phyloP scores from a whole-genome alignment of 768 basidiomycete genomes.

The Termitomyces sp. region DNA sequence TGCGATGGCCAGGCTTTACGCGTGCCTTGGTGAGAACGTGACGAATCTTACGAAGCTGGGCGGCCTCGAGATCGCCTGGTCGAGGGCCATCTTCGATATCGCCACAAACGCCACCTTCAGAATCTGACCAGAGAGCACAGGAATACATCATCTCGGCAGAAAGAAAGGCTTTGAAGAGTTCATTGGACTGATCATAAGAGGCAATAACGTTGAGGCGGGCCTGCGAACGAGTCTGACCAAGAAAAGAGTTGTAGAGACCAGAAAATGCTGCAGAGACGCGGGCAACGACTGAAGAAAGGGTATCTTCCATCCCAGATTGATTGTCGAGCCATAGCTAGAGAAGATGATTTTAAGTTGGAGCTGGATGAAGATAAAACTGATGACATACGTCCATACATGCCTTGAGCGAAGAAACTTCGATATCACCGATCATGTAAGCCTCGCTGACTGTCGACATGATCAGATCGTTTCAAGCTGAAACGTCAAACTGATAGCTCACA shows the following conservation, averaged over 20 bases:
- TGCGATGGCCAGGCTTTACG: conserved; percentile 73
- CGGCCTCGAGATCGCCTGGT: conserved; percentile 71
- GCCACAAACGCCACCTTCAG: conserved; percentile 77
- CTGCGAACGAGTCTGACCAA: conserved; percentile 70
- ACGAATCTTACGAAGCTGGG: conserved; percentile 81
- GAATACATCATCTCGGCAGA: conserved; percentile 95
- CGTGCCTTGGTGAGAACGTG: conserved; percentile 77
- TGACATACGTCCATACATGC: conserved; percentile 58
- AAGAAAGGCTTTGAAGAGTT: conserved; percentile 82
- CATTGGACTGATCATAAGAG: conserved; percentile 91
- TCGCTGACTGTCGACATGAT: conserved; percentile 54
- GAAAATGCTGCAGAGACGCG: conserved; percentile 57
- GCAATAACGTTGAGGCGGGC: conserved; percentile 80
- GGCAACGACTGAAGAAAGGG: conserved; percentile 53
- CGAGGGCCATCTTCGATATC: conserved; percentile 57
- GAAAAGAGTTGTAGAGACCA: conserved; percentile 64
- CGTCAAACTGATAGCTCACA: conserved; percentile 39
- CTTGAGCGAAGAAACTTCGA: conserved; percentile 58
- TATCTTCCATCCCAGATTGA: conserved; percentile 53
- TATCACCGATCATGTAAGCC: conserved; percentile 72
- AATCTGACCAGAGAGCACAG: conserved; percentile 78
- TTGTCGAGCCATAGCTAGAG: conserved; percentile 67
- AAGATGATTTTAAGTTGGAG: conserved; percentile 5
- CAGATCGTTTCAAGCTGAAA: conserved; percentile 8
- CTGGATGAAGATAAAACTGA: conserved; percentile 1